phyloP scores from a whole-genome alignment of 352 stramenopile genomes.

The Thraustochytrium striatum region DNA sequence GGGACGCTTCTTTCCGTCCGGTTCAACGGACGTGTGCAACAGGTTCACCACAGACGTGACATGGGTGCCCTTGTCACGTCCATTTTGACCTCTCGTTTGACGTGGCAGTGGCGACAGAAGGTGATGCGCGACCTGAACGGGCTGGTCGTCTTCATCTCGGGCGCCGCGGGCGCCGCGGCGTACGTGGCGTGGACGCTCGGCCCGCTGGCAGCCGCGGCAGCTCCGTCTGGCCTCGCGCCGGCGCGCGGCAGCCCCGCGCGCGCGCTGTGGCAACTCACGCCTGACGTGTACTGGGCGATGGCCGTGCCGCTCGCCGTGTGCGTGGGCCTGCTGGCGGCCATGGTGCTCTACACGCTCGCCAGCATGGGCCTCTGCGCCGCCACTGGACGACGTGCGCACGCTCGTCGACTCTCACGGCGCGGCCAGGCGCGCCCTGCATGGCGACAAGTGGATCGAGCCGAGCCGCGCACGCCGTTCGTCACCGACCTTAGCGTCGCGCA shows the following conservation, averaged over 20 bases:
- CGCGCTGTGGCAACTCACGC: background rate
- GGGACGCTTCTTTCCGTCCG: too few relatives aligned
- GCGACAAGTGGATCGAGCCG: background rate
- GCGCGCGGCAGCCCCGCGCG: background rate
- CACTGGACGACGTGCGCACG: background rate
- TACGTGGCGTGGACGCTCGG: slow-evolving; percentile 4
- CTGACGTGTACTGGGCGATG: slow-evolving; percentile 17
- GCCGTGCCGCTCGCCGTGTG: slow-evolving; percentile 2
- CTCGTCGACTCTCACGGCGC: slow-evolving; percentile 30
- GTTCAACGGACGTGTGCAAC: too few relatives aligned
- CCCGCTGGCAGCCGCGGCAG: background rate
- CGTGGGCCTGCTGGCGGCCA: slow-evolving; percentile 15
- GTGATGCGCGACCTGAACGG: background rate
- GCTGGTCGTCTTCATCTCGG: background rate
- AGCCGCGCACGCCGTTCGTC: slow-evolving; percentile 3
- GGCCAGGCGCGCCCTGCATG: background rate
- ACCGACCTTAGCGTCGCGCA: background rate
- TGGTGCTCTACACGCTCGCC: slow-evolving; percentile 13
- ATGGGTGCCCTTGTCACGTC: too few relatives aligned
- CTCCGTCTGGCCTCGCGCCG: background rate
- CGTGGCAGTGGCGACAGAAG: too few relatives aligned
- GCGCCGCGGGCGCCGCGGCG: background rate
- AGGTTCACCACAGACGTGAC: too few relatives aligned
- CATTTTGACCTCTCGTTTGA: too few relatives aligned
- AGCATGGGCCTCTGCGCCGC: slow-evolving; percentile 18